Base-by-base conservation (phyloP, 331 rosid species). In the Telfairia occidentalis region DNA sequence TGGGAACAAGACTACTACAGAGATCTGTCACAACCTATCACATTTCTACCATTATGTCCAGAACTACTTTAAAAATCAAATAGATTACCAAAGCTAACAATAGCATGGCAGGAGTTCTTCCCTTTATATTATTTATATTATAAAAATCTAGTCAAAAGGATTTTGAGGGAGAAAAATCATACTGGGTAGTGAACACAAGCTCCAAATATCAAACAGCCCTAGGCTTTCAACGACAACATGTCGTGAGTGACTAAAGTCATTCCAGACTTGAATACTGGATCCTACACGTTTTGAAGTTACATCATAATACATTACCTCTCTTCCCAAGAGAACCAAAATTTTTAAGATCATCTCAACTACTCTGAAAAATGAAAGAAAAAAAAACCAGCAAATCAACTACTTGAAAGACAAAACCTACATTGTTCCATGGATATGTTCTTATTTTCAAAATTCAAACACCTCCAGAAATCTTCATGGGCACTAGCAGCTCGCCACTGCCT, bases 401-500 rank as follows among this genome's bases (percentile, higher is more conserved):
- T 65, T 45, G 46, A 37, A 53, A 70, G 53, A 24, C 50, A 65
- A 66, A 71, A 77, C 97, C 88, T 85, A 95, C 99, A 95, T 86
- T 95, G 99, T 45, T 92, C 92, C 13, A 84, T 46, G 49, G 99
- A 89, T 77, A 95, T 92, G 83, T 86, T 92, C 49, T 92, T 85
- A 76, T 95, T 86, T 85, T 92, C 96, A 86, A 95, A 92, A 86
- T 88, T 85, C 86, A 95, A 89, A 80, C 84, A 81, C 79, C 82
- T 92, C 99, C 97, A 95, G 79, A 95, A 95, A 82, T 95, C 99
- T 81, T 90, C 99, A 80, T 95, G 97, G 32, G 96, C 92, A 89
- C 99, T 90, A 69, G 97, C 99, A 73, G 79, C 73, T 81, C 91
- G 88, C 99, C 99, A 95, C 80, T 95, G 97, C 83, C 83, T 86